Percentiles rank a stretch among this genome's conserved stretches.
phyloP scores from a whole-genome alignment of 1,284 basidiomycete species.

The Pseudozyma sp. region DNA sequence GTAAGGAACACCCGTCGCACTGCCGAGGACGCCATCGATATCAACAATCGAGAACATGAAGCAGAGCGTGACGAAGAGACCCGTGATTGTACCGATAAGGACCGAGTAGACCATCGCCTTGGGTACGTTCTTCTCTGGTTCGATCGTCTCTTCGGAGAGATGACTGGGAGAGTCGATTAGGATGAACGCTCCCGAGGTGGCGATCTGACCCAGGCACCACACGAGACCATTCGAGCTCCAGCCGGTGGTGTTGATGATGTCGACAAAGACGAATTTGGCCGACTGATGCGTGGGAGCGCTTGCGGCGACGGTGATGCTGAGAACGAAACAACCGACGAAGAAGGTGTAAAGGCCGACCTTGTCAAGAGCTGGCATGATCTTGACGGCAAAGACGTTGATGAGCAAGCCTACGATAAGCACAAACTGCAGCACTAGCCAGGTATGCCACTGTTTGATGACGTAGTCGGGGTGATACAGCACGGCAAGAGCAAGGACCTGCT shows the following conservation, averaged over 20 bases:
- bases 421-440: constrained; percentile 25
- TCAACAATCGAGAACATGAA: constrained; percentile 42
- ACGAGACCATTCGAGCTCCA: constrained; percentile 32
- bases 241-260: constrained; percentile 31
- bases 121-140: constrained; percentile 36
- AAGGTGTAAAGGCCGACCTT: constrained; percentile 32
- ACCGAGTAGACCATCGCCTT: constrained; percentile 42
- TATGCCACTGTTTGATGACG: constrained; percentile 43
- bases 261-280: constrained; percentile 35
- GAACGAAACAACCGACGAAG: constrained; percentile 34
- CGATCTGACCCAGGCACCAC: constrained; percentile 32
- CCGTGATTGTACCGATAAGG: constrained; percentile 31
- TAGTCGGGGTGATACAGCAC: constrained; percentile 33
- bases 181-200: constrained; percentile 33
- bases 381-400: constrained; percentile 34
- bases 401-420: constrained; percentile 26
- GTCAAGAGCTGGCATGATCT: constrained; percentile 35
- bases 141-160: constrained; percentile 39
- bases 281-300: constrained; percentile 29
- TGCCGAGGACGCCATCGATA: constrained; percentile 31
- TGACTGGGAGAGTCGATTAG: constrained; percentile 39
- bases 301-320: constrained; percentile 35
- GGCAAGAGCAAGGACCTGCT: constrained; percentile 29
- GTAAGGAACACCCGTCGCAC: constrained; percentile 28
- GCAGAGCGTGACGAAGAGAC: constrained; percentile 35